Conservation (phyloP, 2,329 filamentous ascomycete species). For the Diplodia seriata region DNA sequence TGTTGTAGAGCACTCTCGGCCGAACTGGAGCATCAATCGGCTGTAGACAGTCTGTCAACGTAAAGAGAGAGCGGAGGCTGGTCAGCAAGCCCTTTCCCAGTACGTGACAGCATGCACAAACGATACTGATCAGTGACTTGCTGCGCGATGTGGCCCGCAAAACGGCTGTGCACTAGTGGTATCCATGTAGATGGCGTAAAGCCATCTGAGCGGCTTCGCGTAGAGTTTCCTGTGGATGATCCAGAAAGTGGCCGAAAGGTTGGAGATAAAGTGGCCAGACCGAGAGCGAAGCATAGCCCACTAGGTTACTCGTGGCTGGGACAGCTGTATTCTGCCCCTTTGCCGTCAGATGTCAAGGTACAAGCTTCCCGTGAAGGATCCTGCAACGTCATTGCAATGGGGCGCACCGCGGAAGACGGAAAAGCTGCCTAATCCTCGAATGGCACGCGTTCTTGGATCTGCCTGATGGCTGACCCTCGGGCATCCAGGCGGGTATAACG, state of each 20-base stretch:
- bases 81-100: neutral
- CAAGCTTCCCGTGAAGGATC: neutral
- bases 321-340: neutral
- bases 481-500: neutral
- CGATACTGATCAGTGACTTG: conserved; percentile 7
- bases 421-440: neutral
- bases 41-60: neutral
- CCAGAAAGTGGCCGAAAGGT: neutral
- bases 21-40: neutral
- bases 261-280: neutral
- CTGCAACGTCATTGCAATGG: neutral
- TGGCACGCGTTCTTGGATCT: neutral
- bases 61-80: no score
- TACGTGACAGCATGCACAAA: neutral
- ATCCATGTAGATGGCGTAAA: neutral
- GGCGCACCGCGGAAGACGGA: neutral
- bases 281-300: conserved; percentile 19
- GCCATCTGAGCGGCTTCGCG: neutral
- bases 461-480: neutral
- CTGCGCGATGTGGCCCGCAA: conserved; percentile 1
- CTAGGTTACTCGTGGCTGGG: conserved; percentile 7
- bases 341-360: neutral
- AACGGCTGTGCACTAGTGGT: neutral
- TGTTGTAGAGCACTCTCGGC: neutral
- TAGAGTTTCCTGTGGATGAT: neutral